phyloP scores from a whole-genome alignment of 2,329 filamentous ascomycete genomes.

The Scleromitrula shiraiana region DNA sequence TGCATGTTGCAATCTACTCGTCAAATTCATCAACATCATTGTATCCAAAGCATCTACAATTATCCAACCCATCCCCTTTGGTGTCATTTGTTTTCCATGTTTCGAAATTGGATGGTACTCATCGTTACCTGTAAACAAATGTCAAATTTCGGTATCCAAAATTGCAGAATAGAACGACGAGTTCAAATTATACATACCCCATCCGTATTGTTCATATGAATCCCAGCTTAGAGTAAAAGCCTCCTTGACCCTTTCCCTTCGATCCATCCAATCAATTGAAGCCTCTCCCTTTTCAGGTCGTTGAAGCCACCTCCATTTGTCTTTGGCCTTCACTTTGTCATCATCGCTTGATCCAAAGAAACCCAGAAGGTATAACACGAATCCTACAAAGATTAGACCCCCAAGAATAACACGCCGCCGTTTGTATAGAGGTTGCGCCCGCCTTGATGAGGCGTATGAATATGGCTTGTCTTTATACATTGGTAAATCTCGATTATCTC shows the following conservation, averaged over 20 bases:
- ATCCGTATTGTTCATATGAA: slow-evolving; percentile 84
- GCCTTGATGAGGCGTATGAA: slow-evolving; percentile 52
- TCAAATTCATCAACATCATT: slow-evolving; percentile 97
- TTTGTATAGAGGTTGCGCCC: slow-evolving; percentile 51
- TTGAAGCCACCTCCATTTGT: slow-evolving; percentile 50
- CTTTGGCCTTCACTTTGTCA: slow-evolving; percentile 31
- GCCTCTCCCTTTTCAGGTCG: slow-evolving; percentile 37
- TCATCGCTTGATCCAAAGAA: slow-evolving; percentile 38
- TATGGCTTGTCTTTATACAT: slow-evolving; percentile 99
- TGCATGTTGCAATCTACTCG: slow-evolving; percentile 73
- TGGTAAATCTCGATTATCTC: slow-evolving; percentile 56
- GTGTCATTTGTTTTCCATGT: slow-evolving; percentile 73
- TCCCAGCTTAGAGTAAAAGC: slow-evolving; percentile 90
- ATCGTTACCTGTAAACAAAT: slow-evolving; percentile 58
- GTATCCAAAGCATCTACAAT: slow-evolving; percentile 95
- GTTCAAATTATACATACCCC: slow-evolving; percentile 52
- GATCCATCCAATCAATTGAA: slow-evolving; percentile 64
- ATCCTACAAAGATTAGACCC: slow-evolving; percentile 45
- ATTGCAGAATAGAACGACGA: not conserved
- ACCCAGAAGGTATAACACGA: slow-evolving; percentile 63
- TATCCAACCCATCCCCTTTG: slow-evolving; percentile 91
- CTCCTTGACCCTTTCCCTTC: slow-evolving; percentile 76
- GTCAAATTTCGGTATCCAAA: slow-evolving; percentile 17
- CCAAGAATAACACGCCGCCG: slow-evolving; percentile 53
- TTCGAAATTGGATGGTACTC: slow-evolving; percentile 81